phyloP scores from a whole-genome alignment of 2,329 filamentous ascomycete genomes.

The Venturia effusa region DNA sequence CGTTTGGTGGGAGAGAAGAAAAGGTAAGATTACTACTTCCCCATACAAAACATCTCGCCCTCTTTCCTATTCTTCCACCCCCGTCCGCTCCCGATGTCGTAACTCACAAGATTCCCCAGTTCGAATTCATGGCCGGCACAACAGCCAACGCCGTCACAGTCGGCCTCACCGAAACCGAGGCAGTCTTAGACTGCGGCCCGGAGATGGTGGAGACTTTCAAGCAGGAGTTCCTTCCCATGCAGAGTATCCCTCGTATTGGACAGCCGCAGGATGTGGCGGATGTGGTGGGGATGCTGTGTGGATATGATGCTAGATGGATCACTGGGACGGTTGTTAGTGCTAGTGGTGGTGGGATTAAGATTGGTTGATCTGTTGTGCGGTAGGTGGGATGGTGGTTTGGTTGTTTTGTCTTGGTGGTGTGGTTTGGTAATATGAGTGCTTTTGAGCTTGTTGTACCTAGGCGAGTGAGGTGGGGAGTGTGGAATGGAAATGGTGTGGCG shows the following conservation, averaged over 20 bases:
- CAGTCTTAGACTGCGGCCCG: constrained; percentile 23
- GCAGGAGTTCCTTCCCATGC: constrained; percentile 24
- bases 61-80: not conserved
- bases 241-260: constrained; percentile 23
- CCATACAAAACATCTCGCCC: not conserved
- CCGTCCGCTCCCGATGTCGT: too few species aligned
- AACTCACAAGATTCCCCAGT: constrained; percentile 14
- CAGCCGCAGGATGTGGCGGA: constrained; percentile 28
- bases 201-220: constrained; percentile 23
- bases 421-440: too few species aligned
- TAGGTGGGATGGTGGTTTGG: too few species aligned
- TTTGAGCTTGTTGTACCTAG: too few species aligned
- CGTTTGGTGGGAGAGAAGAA: constrained; percentile 26
- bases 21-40: constrained; percentile 10
- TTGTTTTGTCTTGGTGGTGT: too few species aligned
- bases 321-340: constrained; percentile 27
- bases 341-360: constrained; percentile 27
- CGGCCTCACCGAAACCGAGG: constrained; percentile 25
- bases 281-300: constrained; percentile 25
- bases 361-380: constrained; percentile 12
- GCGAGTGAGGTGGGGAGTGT: too few species aligned
- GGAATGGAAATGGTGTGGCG: too few species aligned
- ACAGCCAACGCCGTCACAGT: constrained; percentile 26
- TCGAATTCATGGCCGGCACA: constrained; percentile 25
- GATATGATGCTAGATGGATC: constrained; percentile 25